phyloP scores from a whole-genome alignment of 306 rosid genomes.

The Mucuna pruriens region DNA sequence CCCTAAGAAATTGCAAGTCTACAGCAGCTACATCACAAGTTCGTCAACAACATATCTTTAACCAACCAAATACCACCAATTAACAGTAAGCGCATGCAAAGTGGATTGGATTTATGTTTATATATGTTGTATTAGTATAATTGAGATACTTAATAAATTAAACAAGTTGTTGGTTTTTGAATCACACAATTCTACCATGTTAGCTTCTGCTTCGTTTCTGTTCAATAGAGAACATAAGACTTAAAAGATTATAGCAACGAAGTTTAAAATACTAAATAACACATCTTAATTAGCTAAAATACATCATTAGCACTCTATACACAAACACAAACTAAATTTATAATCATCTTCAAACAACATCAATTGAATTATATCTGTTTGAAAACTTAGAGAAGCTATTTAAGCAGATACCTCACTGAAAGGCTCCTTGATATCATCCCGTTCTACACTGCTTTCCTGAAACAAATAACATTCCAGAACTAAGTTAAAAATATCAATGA shows the following conservation, averaged over 20 bases:
- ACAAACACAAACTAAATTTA: background rate
- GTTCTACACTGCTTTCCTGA: constrained; percentile 96
- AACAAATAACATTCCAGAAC: constrained; percentile 41
- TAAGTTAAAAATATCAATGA: constrained; percentile 18
- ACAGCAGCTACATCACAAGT: constrained; percentile 15
- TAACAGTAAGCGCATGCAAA: background rate
- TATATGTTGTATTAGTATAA: background rate
- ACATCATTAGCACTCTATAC: background rate
- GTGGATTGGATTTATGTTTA: background rate
- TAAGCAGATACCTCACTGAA: constrained; percentile 81
- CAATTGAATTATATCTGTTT: background rate
- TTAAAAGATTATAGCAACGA: constrained; percentile 7
- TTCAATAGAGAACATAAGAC: constrained; percentile 4
- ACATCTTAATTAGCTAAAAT: background rate
- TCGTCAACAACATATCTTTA: background rate
- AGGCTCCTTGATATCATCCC: constrained; percentile 89
- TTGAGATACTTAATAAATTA: background rate
- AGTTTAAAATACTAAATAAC: background rate
- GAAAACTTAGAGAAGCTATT: constrained; percentile 14
- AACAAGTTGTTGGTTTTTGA: constrained; percentile 1
- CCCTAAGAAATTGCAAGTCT: background rate
- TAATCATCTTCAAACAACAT: background rate
- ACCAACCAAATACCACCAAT: constrained; percentile 21
- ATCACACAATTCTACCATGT: background rate
- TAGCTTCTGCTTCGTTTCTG: background rate